A percentile compares a stretch with the other conserved stretches of the same genome.
Evolutionary conservation across 2,329 filamentous ascomycete species (phyloP).

Genomic region (Iodosphaeria phyllophila): DNA sequence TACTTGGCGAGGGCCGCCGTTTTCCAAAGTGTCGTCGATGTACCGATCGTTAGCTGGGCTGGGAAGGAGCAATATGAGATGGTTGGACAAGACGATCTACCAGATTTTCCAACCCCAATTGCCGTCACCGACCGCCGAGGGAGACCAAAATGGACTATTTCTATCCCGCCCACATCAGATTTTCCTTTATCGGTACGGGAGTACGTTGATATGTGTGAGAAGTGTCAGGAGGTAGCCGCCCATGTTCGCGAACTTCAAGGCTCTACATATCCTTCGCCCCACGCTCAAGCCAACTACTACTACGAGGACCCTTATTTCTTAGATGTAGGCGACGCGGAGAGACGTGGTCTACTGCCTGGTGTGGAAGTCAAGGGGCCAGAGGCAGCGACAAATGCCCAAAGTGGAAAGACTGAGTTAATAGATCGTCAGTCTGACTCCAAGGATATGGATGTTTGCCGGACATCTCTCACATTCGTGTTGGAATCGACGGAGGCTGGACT

Average conservation of each 20-base stretch:
- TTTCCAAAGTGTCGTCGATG: conserved; percentile 11
- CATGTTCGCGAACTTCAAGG: conserved; percentile 32
- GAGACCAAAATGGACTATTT: conserved; percentile 60
- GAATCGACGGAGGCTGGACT: conserved; percentile 59
- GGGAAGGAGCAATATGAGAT: conserved; percentile 40
- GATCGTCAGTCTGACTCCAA: no score
- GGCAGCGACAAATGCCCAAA: conserved; percentile 26
- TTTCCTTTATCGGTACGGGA: conserved; percentile 50
- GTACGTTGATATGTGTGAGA: conserved; percentile 50
- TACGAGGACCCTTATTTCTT: conserved; percentile 49
- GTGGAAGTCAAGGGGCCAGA: conserved; percentile 14
- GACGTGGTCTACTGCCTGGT: conserved; percentile 38
- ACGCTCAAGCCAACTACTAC: conserved; percentile 33
- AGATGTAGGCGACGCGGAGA: conserved; percentile 55
- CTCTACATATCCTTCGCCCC: conserved; percentile 21
- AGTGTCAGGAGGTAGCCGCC: conserved; percentile 45
- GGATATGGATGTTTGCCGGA: conserved; percentile 49
- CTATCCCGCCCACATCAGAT: conserved; percentile 44
- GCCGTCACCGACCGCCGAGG: conserved; percentile 47
- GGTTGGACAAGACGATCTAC: conserved; percentile 45
- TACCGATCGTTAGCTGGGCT: conserved; percentile 19
- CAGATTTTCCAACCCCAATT: conserved; percentile 54
- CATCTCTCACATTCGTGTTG: conserved; percentile 59
- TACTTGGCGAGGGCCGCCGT: conserved; percentile 24
- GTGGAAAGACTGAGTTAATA: conserved; percentile 18